Percentiles rank a stretch among this genome's conserved stretches.
Conservation (phyloP, 2,329 filamentous ascomycete genomes). For the Aspergillus pseudoglaucus region DNA sequence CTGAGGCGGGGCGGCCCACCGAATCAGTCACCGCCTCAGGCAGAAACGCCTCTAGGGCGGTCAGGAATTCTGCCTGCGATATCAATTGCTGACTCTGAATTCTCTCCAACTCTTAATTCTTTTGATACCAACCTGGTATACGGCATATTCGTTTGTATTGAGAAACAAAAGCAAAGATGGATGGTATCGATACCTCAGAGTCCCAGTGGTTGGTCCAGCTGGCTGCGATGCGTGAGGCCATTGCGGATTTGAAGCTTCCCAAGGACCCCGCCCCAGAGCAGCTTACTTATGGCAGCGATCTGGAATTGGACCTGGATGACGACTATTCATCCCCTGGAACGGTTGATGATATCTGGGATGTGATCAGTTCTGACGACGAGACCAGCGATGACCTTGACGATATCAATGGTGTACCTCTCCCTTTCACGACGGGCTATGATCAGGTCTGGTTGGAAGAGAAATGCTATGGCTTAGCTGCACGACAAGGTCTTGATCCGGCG, state of each 20-base stretch:
- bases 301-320: slow-evolving; percentile 56
- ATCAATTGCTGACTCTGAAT: background rate
- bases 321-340: slow-evolving; percentile 53
- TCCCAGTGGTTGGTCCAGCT: slow-evolving; percentile 80
- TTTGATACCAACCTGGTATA: background rate
- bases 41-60: background rate
- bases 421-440: slow-evolving; percentile 42
- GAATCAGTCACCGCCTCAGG: background rate
- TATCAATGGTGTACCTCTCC: slow-evolving; percentile 35
- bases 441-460: slow-evolving; percentile 64
- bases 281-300: slow-evolving; percentile 46
- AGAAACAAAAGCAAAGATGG: background rate
- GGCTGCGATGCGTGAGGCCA: slow-evolving; percentile 75
- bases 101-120: background rate
- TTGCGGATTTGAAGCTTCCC: slow-evolving; percentile 63
- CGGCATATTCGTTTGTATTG: too few species aligned
- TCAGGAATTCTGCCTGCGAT: background rate
- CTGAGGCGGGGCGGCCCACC: background rate
- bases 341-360: slow-evolving; percentile 85
- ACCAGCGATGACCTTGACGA: slow-evolving; percentile 61
- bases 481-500: slow-evolving; percentile 59
- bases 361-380: slow-evolving; percentile 68
- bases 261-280: slow-evolving; percentile 40
- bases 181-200: slow-evolving; percentile 21
- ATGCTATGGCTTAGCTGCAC: slow-evolving; percentile 60